A percentile compares a stretch with the other conserved stretches of the same genome.
Conservation (phyloP, 176 grass and related monocot genomes). For the Musa beccarii region DNA sequence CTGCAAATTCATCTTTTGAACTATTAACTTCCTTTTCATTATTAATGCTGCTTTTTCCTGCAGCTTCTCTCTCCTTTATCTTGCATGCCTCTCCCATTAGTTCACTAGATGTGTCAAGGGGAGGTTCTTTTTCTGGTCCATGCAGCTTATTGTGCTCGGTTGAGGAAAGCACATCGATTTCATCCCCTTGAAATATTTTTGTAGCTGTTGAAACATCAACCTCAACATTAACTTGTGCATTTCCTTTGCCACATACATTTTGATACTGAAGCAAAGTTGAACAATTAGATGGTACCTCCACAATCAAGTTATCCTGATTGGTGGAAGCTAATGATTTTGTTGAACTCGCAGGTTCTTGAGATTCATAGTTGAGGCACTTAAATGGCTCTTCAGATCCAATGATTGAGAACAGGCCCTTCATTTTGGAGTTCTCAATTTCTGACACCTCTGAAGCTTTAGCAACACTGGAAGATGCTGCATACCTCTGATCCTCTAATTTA, state of each 20-base stretch:
- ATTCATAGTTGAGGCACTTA: slow-evolving; percentile 8
- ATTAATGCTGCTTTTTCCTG: slow-evolving; percentile 1
- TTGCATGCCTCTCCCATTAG: slow-evolving; percentile 3
- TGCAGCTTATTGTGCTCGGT: slow-evolving; percentile 15
- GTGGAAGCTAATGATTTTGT: background rate
- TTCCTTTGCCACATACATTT: background rate
- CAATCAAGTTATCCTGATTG: slow-evolving; percentile 1
- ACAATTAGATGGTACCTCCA: background rate
- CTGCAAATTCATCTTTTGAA: slow-evolving; percentile 17
- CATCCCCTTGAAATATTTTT: slow-evolving; percentile 12
- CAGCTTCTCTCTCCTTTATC: slow-evolving; percentile 9
- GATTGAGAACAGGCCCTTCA: background rate
- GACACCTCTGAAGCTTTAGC: slow-evolving; percentile 2
- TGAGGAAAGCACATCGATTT: background rate
- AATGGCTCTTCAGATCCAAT: slow-evolving; percentile 20
- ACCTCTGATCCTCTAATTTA: slow-evolving; percentile 4
- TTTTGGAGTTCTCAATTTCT: background rate
- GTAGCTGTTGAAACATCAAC: background rate
- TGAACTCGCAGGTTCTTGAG: slow-evolving; percentile 8
- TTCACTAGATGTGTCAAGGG: slow-evolving; percentile 25
- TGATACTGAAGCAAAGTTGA: slow-evolving; percentile 4
- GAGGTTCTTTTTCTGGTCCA: slow-evolving; percentile 21
- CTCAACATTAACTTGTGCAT: background rate
- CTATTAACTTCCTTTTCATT: slow-evolving; percentile 10
- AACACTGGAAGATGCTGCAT: background rate